Base-by-base conservation (phyloP, 805 yeast genomes). In the Hyphopichia homilentoma region DNA sequence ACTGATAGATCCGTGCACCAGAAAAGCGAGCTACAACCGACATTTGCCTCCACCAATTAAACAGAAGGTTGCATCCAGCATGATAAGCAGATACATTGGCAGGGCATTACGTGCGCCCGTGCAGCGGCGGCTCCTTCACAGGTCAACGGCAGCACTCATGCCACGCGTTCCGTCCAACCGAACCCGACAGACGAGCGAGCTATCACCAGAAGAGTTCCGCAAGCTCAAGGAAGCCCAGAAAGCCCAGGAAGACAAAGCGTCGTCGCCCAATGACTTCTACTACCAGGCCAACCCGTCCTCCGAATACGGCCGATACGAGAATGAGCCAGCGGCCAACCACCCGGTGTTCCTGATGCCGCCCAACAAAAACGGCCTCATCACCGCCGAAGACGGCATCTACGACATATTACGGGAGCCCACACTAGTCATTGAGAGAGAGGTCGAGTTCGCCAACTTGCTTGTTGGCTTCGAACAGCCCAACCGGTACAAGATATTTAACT, bases 381-480 rank as follows among this genome's bases (percentile, higher is more conserved):
- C 74, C 3, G 63, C 64, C 4, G 55, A 68, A 7, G 87, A 83
- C 50, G 80, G 83, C 0, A 69, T 83, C 15, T 72, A 77, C 18
- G 65, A 69, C 26, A 62, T 89, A 5, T 59, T 90, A 25, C 71
- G 72, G 25, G 86, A 86, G 46, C 97, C 97, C 1, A 83, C 90
- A 4, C 57, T 90, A 14, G 87, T 90, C 1, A 77, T 93, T 28
- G 96, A 90, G 50, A 71, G 98, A 36, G 84, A 85, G 50, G 67
- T 93, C 16, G 97, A 93, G 61, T 72, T 81, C 65, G 81, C 87
- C 87, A 89, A 87, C 50, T 68, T 93, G 12, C 72, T 88, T 33
- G 51, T 89, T 8, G 97, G 97, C 1, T 86, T 84, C 47, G 97
- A 90, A 54, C 97, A 93, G 60, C 86, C 93, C 2, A 90, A 89